Conservation (phyloP, 2,329 filamentous ascomycete species). For the Ceratocystis huliohia region DNA sequence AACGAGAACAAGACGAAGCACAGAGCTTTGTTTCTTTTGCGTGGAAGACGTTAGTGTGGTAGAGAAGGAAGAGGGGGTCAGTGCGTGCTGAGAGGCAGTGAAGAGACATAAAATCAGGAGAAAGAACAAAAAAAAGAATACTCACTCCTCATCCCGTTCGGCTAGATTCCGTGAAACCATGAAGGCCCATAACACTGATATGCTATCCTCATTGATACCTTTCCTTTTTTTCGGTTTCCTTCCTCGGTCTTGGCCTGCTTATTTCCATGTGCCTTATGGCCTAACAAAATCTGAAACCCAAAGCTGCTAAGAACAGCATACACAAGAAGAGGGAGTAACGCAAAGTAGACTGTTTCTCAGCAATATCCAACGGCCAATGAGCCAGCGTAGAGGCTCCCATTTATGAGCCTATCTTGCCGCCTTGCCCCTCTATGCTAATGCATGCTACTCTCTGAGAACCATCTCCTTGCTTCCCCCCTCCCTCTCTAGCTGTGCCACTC, state of each 20-base stretch:
- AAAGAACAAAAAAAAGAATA: conserved; percentile 11
- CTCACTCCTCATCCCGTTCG: not conserved
- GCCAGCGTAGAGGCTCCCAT: too few relatives aligned
- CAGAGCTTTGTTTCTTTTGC: not conserved
- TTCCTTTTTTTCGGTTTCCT: not conserved
- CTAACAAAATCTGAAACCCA: not conserved
- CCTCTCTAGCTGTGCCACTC: too few relatives aligned
- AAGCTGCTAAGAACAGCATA: conserved; percentile 3
- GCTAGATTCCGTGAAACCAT: conserved; percentile 4
- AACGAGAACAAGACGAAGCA: not conserved
- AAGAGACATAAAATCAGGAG: not conserved
- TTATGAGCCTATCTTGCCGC: too few relatives aligned
- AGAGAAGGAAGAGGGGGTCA: not conserved
- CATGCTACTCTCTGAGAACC: too few relatives aligned
- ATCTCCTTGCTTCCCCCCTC: too few relatives aligned
- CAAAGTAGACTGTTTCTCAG: not conserved
- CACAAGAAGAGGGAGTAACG: not conserved
- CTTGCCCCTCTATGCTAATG: too few relatives aligned
- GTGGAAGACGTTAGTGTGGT: not conserved
- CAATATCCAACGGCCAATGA: not conserved
- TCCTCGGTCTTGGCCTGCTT: not conserved
- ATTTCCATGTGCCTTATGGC: not conserved
- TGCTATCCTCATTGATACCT: not conserved
- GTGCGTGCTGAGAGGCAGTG: not conserved
- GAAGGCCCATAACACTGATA: conserved; percentile 3